Conservation (phyloP, 2,329 filamentous ascomycete species). For the Pestalotiopsis fici region DNA sequence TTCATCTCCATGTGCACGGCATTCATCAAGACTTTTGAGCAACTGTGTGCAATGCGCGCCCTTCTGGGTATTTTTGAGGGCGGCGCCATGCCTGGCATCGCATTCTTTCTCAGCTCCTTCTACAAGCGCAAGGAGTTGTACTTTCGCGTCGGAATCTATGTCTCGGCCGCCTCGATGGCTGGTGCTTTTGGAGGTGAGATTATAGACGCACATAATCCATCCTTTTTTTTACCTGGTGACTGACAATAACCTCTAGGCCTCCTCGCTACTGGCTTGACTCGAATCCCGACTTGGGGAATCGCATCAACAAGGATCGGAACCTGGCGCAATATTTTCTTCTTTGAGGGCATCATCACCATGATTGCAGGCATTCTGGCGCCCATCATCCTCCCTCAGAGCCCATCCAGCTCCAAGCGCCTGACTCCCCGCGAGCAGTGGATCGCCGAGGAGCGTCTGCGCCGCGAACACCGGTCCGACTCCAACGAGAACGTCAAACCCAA, state of each 20-base stretch:
- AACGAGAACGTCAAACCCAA: constrained; percentile 46
- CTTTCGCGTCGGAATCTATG: constrained; percentile 57
- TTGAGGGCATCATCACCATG: constrained; percentile 58
- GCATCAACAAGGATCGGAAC: constrained; percentile 42
- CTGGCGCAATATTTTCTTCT: constrained; percentile 65
- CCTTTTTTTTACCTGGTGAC: background rate
- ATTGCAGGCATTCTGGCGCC: constrained; percentile 48
- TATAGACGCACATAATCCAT: background rate
- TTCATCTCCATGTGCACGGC: constrained; percentile 54
- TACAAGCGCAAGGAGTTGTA: constrained; percentile 58
- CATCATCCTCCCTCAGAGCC: constrained; percentile 51
- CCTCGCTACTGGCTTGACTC: constrained; percentile 51
- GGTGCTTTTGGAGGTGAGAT: constrained; percentile 52
- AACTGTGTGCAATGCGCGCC: constrained; percentile 47
- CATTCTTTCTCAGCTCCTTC: constrained; percentile 57
- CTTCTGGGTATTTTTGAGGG: constrained; percentile 58
- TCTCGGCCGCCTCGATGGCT: constrained; percentile 54
- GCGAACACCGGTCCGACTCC: constrained; percentile 47
- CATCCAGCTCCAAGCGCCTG: constrained; percentile 49
- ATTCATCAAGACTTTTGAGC: constrained; percentile 49
- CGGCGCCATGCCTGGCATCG: constrained; percentile 58
- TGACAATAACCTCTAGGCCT: constrained; percentile 31
- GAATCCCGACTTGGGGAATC: constrained; percentile 52
- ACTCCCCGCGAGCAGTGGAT: constrained; percentile 55
- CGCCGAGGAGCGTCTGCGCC: constrained; percentile 49